Base-by-base conservation (phyloP, 1,139 yeast genomes). In the Yamadazyma mexicana region DNA sequence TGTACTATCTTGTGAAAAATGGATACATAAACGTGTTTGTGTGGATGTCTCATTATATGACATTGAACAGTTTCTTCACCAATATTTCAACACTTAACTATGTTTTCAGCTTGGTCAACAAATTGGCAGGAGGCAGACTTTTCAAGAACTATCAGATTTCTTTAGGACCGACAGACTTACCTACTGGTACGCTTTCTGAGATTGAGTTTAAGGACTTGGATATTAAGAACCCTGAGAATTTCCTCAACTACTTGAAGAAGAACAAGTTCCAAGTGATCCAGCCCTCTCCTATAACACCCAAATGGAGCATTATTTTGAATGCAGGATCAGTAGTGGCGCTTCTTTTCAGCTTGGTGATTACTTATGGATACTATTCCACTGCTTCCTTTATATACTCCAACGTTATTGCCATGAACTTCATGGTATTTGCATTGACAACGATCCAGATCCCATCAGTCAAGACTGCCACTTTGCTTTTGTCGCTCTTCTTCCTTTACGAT, bases 401-500 rank as follows among this genome's bases (percentile, higher is more conserved):
- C 47, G 35, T 64, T 0, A 45, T 67, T 8, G 72, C 70, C 1
- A 40, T 62, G 6, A 60, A 58, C 12, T 55, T 69, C 30, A 69
- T 74, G 37, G 16, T 34, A 6, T 6, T 15, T 1, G 52, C 74
- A 2, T 27, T 34, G 20, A 33, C 24, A 6, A 22, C 3, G 10
- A 20, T 59, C 52, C 42, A 68, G 72, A 5, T 61, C 73, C 30
- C 51, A 57, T 30, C 48, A 52, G 22, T 42, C 61, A 10, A 58
- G 55, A 34, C 36, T 73, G 12, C 60, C 69, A 52, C 64, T 16
- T 49, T 75, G 11, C 54, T 81, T 33, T 59, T 83, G 18, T 41
- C 53, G 1, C 76, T 75, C 1, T 66, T 83, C 34, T 81, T 83
- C 51, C 45, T 75, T 29, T 83, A 83, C 56, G 89, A 83, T 53